Conservation (phyloP, 1,284 basidiomycete genomes). For the Peniophora sp. region DNA sequence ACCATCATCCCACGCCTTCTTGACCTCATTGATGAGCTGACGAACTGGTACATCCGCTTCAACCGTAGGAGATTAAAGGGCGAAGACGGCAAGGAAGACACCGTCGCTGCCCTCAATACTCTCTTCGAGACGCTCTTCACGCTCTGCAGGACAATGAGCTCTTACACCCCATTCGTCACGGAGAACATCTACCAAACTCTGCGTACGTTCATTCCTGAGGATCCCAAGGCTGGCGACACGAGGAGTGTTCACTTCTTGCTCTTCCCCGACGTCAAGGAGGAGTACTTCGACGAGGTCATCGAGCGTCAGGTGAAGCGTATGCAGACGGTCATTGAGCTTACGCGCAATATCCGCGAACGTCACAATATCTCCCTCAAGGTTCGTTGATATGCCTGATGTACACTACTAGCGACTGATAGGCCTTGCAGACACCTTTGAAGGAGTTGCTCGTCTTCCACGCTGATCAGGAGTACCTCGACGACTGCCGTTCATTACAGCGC, state of each 20-base stretch:
- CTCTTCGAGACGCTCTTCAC: constrained; percentile 95
- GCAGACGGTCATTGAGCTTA: constrained; percentile 92
- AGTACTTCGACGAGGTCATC: constrained; percentile 95
- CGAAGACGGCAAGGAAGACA: constrained; percentile 88
- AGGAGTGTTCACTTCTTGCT: constrained; percentile 94
- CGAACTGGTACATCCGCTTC: constrained; percentile 99
- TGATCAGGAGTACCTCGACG: constrained; percentile 77
- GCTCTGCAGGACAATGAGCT: constrained; percentile 92
- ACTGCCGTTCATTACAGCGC: constrained; percentile 77
- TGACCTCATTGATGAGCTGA: constrained; percentile 92
- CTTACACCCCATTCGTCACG: constrained; percentile 97
- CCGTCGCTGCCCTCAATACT: constrained; percentile 86
- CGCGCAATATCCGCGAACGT: constrained; percentile 84
- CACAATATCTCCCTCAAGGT: constrained; percentile 90
- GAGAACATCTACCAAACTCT: constrained; percentile 96
- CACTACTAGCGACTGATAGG: not conserved
- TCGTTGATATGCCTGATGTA: not conserved
- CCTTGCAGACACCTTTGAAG: constrained; percentile 75
- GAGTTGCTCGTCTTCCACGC: constrained; percentile 95
- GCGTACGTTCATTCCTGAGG: constrained; percentile 74
- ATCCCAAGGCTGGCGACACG: constrained; percentile 65
- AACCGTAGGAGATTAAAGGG: constrained; percentile 96
- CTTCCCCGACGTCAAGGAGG: constrained; percentile 90
- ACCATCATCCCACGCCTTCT: constrained; percentile 94
- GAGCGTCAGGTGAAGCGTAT: constrained; percentile 93